Base-by-base conservation (phyloP, 345 rosid genomes). In the Hibiscus trionum region DNA sequence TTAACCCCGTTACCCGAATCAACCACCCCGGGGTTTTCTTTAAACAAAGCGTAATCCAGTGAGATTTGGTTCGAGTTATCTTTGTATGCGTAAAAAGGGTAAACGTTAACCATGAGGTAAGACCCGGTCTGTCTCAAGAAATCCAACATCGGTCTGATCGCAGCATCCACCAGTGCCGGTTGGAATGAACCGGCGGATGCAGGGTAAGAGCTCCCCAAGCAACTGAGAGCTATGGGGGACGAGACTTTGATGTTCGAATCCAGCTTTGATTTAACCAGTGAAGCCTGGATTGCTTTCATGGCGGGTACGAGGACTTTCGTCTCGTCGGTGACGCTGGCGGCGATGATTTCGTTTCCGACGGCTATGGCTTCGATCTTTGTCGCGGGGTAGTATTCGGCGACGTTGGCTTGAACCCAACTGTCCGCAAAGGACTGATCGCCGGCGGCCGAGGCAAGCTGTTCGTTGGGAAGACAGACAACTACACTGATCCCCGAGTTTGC, bases 331-430 rank as follows among this genome's bases (percentile, higher is more conserved):
- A 91, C 88, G 72, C 88, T 19, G 26, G 26, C 97, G 55, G 78
- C 97, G 69, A 95, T 92, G 1, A 92, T 96, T 73, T 95, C 99
- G 68, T 95, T 95, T 0, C 99, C 99, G 0, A 95, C 90, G 1
- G 97, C 93, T 62, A 95, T 83, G 46, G 96, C 91, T 82, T 86
- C 93, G 52, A 95, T 89, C 39, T 79, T 62, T 16, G 97, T 88
- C 19, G 82, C 72, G 0, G 96, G 98, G 42, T 80, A 76, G 82
- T 82, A 87, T 2, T 83, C 79, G 24, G 82, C 72, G 26, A 95
- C 77, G 79, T 84, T 92, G 57, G 85, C 65, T 69, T 89, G 82
- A 14, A 95, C 96, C 99, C 99, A 95, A 4, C 42, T 69, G 81
- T 95, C 99, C 10, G 97, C 70, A 79, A 84, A 92, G 10, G 86